A percentile compares a stretch with the other conserved stretches of the same genome.
Conservation (phyloP, 768 basidiomycete species). For the Leccinum uliginosum region DNA sequence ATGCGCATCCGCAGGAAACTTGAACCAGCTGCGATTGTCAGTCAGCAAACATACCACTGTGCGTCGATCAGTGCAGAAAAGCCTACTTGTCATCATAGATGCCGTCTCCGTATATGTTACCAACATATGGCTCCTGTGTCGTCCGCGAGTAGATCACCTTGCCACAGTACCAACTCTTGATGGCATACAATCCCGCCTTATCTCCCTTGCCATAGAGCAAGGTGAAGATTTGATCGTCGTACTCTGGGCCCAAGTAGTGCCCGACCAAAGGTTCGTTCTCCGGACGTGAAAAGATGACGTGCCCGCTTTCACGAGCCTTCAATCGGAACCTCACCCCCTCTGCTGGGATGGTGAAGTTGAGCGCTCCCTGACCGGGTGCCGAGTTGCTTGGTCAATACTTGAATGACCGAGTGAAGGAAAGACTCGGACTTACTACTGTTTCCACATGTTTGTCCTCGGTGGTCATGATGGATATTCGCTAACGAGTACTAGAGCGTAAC, state of each 20-base stretch:
- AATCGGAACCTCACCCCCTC: conserved; percentile 1
- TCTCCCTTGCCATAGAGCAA: not conserved
- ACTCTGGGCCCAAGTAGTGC: not conserved
- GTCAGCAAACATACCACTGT: no score
- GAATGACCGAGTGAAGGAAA: no score
- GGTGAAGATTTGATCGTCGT: conserved; percentile 3
- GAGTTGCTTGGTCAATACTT: not conserved
- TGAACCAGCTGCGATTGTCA: no score
- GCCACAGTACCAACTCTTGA: conserved; percentile 8
- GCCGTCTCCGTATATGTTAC: no score
- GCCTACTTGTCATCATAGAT: no score
- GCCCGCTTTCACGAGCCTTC: not conserved
- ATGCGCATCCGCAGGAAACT: no score
- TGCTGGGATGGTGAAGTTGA: not conserved
- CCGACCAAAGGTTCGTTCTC: not conserved
- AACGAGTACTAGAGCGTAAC: no score
- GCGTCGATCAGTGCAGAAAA: no score
- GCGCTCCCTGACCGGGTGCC: not conserved
- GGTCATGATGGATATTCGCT: no score
- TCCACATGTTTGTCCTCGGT: no score
- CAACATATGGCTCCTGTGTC: no score
- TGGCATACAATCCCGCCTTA: not conserved
- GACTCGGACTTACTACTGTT: no score
- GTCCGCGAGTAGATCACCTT: not conserved
- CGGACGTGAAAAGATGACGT: not conserved